Percentiles rank a stretch among this genome's conserved stretches.
Conservation (phyloP, 2,329 filamentous ascomycete genomes). For the Mycocentrospora acerina region DNA sequence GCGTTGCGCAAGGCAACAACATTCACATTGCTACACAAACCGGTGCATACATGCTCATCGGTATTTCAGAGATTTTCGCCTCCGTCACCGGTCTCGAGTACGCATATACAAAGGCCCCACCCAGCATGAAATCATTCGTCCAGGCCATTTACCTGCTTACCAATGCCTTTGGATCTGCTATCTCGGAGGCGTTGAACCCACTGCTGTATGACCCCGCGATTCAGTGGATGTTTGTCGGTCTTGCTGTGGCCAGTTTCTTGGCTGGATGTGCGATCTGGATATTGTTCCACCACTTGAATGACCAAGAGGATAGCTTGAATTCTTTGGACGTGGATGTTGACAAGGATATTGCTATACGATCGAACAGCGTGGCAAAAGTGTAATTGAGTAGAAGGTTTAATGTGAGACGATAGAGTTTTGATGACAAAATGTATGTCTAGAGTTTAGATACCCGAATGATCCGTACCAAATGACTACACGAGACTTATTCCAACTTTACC, state of each 20-base stretch:
- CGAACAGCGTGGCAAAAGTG: constrained; percentile 15
- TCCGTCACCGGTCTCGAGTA: constrained; percentile 52
- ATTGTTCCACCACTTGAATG: constrained; percentile 42
- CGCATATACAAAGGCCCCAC: constrained; percentile 51
- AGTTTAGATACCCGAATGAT: too few relatives aligned
- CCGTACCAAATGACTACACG: too few relatives aligned
- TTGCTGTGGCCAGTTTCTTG: constrained; percentile 33
- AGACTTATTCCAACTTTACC: too few relatives aligned
- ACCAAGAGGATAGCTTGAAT: constrained; percentile 41
- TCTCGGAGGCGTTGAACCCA: constrained; percentile 65
- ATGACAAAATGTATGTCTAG: too few relatives aligned
- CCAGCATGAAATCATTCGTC: constrained; percentile 51
- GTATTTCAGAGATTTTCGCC: constrained; percentile 51
- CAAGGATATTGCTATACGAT: constrained; percentile 31
- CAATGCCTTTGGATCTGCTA: constrained; percentile 60
- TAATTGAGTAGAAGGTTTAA: constrained; percentile 17
- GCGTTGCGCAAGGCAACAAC: constrained; percentile 39
- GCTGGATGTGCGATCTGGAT: constrained; percentile 40
- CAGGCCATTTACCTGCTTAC: constrained; percentile 61
- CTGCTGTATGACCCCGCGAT: constrained; percentile 65
- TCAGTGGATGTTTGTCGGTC: constrained; percentile 59
- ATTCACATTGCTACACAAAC: constrained; percentile 51
- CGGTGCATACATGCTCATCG: constrained; percentile 51
- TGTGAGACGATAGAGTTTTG: neutral
- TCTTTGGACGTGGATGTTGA: constrained; percentile 37